Evolutionary conservation across 495 filamentous ascomycete genomes (phyloP), one percentile per base, ranked within the genome.

Genomic region (Trichoderma orchidacearum): DNA sequence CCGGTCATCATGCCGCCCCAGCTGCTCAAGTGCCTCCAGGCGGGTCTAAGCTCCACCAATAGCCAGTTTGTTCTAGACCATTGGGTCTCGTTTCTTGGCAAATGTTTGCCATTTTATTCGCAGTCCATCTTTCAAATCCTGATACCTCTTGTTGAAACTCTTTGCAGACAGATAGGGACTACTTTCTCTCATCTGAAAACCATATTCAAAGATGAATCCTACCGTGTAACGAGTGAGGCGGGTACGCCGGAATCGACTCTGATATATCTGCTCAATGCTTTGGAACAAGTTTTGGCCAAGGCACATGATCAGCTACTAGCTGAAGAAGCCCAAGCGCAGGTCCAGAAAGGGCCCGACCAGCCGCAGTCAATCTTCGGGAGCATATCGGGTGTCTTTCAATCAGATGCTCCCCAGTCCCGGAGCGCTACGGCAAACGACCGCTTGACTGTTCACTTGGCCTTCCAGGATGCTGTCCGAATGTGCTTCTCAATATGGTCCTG

Each of bases 401-500:
- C 86, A 0, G 92, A 97, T 55, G 76, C 83, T 6, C 84, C 77
- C 3, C 90, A 90, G 54, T 73, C 79, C 25, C 80, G 89, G 36
- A 85, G 84, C 48, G 80, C 82, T 15, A 85, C 87, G 13, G 90
- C 90, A n/a, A 99, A 97, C 63, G 91, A 92, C 60, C 76, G 92
- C 35, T 76, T 99, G 25, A 96, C 91, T 0, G 93, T 99, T 18
- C 71, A 96, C 9, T 77, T 99, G n/a, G 91, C 90, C 30, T 96
- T 99, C 69, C 91, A 97, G 68, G 93, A 99, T 67, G 88, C 90
- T 12, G 87, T 96, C 56, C 82, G 86, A 31, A 85, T 93, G 28
- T 95, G 90, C 67, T 94, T 95, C 66, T 81, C 76, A 4, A 92
- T 99, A 28, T 99, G 93, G 94, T 87, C 89, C 3, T 99, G 93